Evolutionary conservation across 352 stramenopile genomes (phyloP).

Genomic region (Peronospora destructor): DNA sequence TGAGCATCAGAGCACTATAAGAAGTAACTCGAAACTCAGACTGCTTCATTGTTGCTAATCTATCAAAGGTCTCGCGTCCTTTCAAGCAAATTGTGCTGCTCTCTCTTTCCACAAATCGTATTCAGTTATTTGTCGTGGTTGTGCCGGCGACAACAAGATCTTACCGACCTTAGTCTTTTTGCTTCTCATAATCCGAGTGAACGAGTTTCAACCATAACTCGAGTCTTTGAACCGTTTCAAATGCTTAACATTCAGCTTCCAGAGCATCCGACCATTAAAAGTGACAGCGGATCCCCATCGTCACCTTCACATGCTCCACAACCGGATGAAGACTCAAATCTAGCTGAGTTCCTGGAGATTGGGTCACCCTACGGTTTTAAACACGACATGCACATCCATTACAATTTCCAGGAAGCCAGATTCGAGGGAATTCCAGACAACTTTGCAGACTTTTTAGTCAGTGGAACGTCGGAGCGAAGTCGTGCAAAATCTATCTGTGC

Average conservation of each 20-base stretch:
- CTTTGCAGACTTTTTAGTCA: slow-evolving; percentile 64
- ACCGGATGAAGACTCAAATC: slow-evolving; percentile 26
- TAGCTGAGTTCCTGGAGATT: slow-evolving; percentile 47
- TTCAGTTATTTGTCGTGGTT: slow-evolving; percentile 3
- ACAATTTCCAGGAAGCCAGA: slow-evolving; percentile 80
- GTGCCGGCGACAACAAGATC: slow-evolving; percentile 11
- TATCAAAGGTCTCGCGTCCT: slow-evolving; percentile 16
- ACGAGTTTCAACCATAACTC: slow-evolving; percentile 6
- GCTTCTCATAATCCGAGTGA: slow-evolving; percentile 22
- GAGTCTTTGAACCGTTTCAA: background rate
- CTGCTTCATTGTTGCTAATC: background rate
- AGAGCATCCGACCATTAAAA: slow-evolving; percentile 24
- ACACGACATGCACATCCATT: slow-evolving; percentile 82
- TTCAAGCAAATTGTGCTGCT: slow-evolving; percentile 16
- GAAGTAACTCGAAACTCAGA: slow-evolving; percentile 2
- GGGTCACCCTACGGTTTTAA: slow-evolving; percentile 66
- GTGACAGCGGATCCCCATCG: slow-evolving; percentile 26
- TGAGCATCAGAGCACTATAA: background rate
- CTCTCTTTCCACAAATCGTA: slow-evolving; percentile 26
- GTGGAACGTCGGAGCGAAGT: slow-evolving; percentile 17
- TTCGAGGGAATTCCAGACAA: slow-evolving; percentile 82
- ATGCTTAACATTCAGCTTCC: slow-evolving; percentile 50
- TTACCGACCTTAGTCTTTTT: background rate
- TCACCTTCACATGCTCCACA: slow-evolving; percentile 23
- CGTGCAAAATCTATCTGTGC: slow-evolving; percentile 20